phyloP scores from a whole-genome alignment of 83 land plant species.

The Thuja plicata region DNA sequence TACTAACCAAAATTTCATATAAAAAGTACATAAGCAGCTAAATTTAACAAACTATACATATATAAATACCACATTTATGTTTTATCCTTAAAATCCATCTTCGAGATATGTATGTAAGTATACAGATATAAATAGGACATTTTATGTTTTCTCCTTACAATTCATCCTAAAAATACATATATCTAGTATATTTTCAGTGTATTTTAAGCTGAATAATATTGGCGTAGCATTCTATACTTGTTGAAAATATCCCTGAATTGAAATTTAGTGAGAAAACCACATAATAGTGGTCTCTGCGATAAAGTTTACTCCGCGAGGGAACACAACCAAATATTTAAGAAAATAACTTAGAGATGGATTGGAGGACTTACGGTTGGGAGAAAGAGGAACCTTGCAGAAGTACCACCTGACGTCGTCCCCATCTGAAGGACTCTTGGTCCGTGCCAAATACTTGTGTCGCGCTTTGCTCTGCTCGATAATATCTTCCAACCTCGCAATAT shows the following conservation, averaged over 20 bases:
- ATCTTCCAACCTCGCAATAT: conserved; percentile 65
- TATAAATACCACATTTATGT: too few relatives aligned
- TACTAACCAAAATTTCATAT: background rate
- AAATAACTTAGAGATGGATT: background rate
- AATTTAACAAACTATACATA: too few relatives aligned
- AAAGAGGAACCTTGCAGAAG: conserved; percentile 74
- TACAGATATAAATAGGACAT: too few relatives aligned
- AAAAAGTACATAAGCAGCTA: background rate
- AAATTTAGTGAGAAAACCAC: background rate
- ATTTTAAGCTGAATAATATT: background rate
- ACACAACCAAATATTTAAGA: background rate
- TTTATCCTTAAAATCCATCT: background rate
- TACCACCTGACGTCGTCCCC: conserved; percentile 90
- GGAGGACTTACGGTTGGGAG: conserved; percentile 40
- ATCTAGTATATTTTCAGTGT: too few relatives aligned
- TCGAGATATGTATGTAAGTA: too few relatives aligned
- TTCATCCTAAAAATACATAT: too few relatives aligned
- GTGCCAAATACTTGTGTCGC: conserved; percentile 64
- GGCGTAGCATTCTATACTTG: background rate
- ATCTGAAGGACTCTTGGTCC: conserved; percentile 81
- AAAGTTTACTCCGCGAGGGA: background rate
- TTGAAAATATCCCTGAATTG: background rate
- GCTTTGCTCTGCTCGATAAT: conserved; percentile 61
- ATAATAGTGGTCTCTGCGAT: background rate
- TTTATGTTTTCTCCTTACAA: too few relatives aligned